phyloP scores from a whole-genome alignment of 163 green algal species.

The Prototheca cutis region DNA sequence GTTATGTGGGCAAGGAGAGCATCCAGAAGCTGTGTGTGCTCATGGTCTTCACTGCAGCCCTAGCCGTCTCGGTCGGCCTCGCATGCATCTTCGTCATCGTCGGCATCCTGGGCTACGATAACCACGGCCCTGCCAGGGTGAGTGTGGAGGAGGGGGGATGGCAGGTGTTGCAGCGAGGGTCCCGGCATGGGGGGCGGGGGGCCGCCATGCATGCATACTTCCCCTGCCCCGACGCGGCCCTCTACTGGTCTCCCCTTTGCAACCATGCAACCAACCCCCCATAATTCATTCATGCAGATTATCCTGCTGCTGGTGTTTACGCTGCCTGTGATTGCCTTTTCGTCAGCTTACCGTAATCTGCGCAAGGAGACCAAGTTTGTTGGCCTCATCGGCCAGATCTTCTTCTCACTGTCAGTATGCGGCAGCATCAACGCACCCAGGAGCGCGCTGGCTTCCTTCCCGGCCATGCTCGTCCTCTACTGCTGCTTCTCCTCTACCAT shows the following conservation, averaged over 20 bases:
- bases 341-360: background rate
- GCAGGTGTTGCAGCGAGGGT: background rate
- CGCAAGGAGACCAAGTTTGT: background rate
- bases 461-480: background rate
- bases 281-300: background rate
- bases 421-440: background rate
- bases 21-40: background rate
- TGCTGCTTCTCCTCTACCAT: background rate
- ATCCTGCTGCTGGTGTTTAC: background rate
- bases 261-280: background rate
- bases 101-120: background rate
- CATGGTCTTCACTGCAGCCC: background rate
- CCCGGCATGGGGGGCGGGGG: too few relatives aligned
- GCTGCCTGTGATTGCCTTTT: background rate
- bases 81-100: background rate
- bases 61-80: background rate
- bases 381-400: background rate
- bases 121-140: background rate
- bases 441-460: background rate
- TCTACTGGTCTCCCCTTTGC: background rate
- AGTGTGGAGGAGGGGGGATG: background rate
- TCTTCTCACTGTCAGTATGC: background rate
- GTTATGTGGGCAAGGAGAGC: background rate
- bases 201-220: background rate
- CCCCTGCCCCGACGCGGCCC: too few relatives aligned